Base-by-base conservation (phyloP, 805 yeast genomes). In the Candida maris region DNA sequence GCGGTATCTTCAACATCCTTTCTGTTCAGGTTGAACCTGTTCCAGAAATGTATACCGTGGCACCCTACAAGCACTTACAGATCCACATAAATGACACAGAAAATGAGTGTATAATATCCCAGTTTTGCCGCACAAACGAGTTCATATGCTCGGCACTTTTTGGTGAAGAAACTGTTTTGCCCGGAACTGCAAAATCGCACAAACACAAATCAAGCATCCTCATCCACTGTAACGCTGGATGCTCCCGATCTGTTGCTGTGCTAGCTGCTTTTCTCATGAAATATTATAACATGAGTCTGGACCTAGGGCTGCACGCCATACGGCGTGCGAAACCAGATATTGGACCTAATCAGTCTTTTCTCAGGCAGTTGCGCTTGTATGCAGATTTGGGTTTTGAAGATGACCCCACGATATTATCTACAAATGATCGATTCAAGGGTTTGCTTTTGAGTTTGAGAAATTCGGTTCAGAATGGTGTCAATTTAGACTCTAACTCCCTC, bases 251-350 rank as follows among this genome's bases (percentile, higher is more conserved):
- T 1, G 75, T 66, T 3, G 46, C 72, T 2, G 51, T 75, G 19
- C 44, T 70, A 9, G 56, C 67, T 19, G 75, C 75, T 7, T 76
- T 68, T 47, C 51, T 76, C 35, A 74, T 75, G 75, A 60, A 65
- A 35, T 65, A 61, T 45, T 71, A 82, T 57, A 70, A 76, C 1
- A 67, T 87, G 50, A 61, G 65, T 9, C 62, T 75, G 13, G 65
- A 72, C 12, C 79, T 78, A 45, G 84, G 96, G 0, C 49, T 85
- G 6, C 80, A 82, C 60, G 91, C 91, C 0, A 80, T 91, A n/a
- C 71, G 68, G 44, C 61, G 89, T 43, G 80, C 75, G 48, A 70
- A 83, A 41, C 56, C 73, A 3, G 66, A 67, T 4, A 78, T 79
- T 4, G 70, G 72, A 42, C 96, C 96, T 18, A 91, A 87, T 59